Evolutionary conservation across 2,329 filamentous ascomycete genomes (phyloP).

Genomic region (Neonectria punicea): DNA sequence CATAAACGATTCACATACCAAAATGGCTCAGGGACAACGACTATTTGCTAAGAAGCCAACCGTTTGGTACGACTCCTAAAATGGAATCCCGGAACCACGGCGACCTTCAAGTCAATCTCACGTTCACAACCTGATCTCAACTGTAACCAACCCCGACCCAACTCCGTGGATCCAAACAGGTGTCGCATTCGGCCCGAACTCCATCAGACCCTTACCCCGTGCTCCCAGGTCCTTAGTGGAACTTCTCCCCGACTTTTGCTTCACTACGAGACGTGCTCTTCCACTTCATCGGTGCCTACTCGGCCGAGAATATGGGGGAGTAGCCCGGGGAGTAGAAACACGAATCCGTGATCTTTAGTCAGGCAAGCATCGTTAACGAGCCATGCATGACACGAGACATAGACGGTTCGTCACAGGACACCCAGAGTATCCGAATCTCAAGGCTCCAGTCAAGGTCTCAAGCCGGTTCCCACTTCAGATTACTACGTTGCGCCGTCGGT

Average conservation of each 20-base stretch:
- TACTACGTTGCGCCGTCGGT: neutral
- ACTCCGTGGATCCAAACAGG: constrained; percentile 3
- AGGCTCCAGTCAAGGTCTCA: neutral
- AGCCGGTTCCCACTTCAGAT: neutral
- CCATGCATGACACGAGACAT: neutral
- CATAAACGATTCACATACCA: neutral
- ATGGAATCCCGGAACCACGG: neutral
- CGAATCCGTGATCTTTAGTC: neutral
- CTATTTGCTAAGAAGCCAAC: neutral
- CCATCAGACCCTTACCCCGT: neutral
- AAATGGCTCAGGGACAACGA: neutral
- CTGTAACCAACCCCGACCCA: neutral
- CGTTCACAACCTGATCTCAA: neutral
- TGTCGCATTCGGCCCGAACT: constrained; percentile 19
- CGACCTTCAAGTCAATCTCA: constrained; percentile 1
- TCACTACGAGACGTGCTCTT: neutral
- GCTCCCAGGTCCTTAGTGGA: neutral
- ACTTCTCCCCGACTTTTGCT: neutral
- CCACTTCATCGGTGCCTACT: neutral
- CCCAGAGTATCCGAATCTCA: neutral
- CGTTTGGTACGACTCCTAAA: neutral
- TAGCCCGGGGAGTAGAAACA: neutral
- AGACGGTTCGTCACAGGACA: neutral
- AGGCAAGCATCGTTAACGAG: neutral
- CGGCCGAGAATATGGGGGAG: neutral